Evolutionary conservation across 768 basidiomycete genomes (phyloP), one percentile per base, ranked within the genome.

Genomic region (Roridomyces roridus): DNA sequence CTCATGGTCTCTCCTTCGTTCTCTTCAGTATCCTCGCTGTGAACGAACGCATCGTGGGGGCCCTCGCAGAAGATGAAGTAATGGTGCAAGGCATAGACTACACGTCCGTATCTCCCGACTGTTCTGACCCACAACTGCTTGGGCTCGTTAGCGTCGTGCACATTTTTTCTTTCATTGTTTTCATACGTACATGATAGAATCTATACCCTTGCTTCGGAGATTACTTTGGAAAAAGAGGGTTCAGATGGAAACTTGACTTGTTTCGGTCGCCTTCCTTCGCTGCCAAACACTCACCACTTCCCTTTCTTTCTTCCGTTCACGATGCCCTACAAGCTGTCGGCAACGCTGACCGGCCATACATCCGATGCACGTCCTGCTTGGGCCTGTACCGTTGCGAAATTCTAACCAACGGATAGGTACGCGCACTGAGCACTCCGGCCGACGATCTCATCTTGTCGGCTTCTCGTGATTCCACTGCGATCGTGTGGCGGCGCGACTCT

Each of bases 1-100:
- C 80, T 79, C 77, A 72, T 71, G 70, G 65, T 75, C 70, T 74
- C 69, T 67, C 20, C n/a, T 41, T 74, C 77, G 64, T 59, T 51
- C 55, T 56, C 74, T 68, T 64, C 70, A 64, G 61, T 23, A 24
- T 11, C 63, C 58, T 62, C 46, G 74, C 72, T 72, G 75, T 73
- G 80, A 77, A 74, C 70, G 79, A 71, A 62, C 60, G 63, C 56
- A 65, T 71, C 68, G 68, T 71, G 80, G 76, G 61, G 89, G 88
- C 65, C 80, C 87, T 90, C 89, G 88, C 89, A 90, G 89, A 87
- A 91, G 88, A 91, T 89, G 85, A 86, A 91, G 67, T 88, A 87
- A 85, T 85, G 87, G 89, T 82, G 89, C 89, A 88, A 69, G 86
- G 89, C 89, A 90, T 91, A 89, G 82, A 80, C 77, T 86, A 84